Conservation (phyloP, 2,329 filamentous ascomycete species). For the Apiospora hydei region DNA sequence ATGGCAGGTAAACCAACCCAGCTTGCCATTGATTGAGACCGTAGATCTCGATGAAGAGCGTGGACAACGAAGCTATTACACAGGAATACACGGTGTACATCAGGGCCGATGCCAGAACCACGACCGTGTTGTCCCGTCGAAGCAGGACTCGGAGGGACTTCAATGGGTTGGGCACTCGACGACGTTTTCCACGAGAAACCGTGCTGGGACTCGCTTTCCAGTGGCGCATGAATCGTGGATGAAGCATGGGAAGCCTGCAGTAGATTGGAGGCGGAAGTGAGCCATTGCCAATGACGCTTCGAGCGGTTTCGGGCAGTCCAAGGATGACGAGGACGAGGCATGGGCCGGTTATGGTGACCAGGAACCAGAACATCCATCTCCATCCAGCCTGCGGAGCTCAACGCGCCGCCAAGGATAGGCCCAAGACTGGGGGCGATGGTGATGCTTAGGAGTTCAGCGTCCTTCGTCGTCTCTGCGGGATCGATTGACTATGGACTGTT, state of each 20-base stretch:
- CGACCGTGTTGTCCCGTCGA: conserved; percentile 31
- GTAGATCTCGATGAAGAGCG: conserved; percentile 36
- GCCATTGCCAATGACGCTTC: not conserved
- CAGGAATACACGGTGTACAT: conserved; percentile 35
- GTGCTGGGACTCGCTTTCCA: not conserved
- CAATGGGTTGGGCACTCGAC: conserved; percentile 32
- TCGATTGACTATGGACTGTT: not conserved
- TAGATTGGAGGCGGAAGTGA: not conserved
- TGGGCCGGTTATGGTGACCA: conserved; percentile 41
- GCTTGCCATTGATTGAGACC: conserved; percentile 35
- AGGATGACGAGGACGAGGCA: conserved; percentile 32
- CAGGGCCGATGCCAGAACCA: conserved; percentile 32
- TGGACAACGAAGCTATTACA: conserved; percentile 35
- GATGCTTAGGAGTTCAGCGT: conserved; percentile 15
- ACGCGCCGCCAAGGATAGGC: conserved; percentile 45
- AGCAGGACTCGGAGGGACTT: conserved; percentile 30
- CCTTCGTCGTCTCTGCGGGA: not conserved
- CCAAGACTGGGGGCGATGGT: conserved; percentile 34
- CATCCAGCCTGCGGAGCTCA: conserved; percentile 44
- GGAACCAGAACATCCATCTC: conserved; percentile 49
- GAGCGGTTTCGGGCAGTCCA: not conserved
- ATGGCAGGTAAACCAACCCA: conserved; percentile 38
- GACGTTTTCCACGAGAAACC: not conserved
- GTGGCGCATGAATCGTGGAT: not conserved
- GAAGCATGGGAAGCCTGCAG: not conserved